Percentiles rank a stretch among this genome's conserved stretches.
Conservation (phyloP, 2,329 filamentous ascomycete genomes). For the Plectosphaerella plurivora region DNA sequence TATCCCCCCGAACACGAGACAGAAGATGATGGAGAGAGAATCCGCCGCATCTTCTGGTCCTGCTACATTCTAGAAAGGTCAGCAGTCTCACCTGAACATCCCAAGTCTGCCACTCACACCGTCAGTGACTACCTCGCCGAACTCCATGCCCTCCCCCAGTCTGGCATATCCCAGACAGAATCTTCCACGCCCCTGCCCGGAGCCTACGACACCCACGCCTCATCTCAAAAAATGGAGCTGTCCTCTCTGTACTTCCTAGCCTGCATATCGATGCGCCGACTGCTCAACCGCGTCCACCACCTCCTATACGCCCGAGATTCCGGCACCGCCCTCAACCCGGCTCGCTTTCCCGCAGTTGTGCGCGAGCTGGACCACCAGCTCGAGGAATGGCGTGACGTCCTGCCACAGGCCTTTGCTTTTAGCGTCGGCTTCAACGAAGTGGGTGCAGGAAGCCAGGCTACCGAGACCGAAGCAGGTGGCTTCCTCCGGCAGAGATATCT, state of each 20-base stretch:
- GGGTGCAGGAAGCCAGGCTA: conserved; percentile 14
- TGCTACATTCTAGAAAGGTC: conserved; percentile 50
- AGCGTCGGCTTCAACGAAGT: conserved; percentile 20
- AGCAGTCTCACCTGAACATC: neutral
- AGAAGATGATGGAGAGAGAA: conserved; percentile 39
- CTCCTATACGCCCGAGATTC: conserved; percentile 41
- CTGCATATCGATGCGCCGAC: conserved; percentile 45
- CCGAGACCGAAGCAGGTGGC: conserved; percentile 35
- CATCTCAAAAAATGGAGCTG: conserved; percentile 33
- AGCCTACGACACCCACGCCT: conserved; percentile 38
- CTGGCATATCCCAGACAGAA: conserved; percentile 46
- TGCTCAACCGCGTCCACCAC: conserved; percentile 44
- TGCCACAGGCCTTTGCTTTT: conserved; percentile 38
- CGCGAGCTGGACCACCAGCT: conserved; percentile 44
- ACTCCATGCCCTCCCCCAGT: conserved; percentile 43
- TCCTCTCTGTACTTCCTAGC: conserved; percentile 49
- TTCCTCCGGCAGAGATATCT: conserved; percentile 47
- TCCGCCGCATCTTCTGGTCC: conserved; percentile 49
- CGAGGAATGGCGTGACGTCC: conserved; percentile 42
- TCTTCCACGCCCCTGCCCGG: conserved; percentile 44
- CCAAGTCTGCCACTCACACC: neutral
- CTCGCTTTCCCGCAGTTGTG: conserved; percentile 42
- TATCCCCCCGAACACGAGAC: conserved; percentile 30
- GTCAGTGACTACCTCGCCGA: conserved; percentile 47
- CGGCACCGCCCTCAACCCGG: conserved; percentile 37